Evolutionary conservation across 495 filamentous ascomycete genomes (phyloP).

Genomic region (Evernia prunastri): DNA sequence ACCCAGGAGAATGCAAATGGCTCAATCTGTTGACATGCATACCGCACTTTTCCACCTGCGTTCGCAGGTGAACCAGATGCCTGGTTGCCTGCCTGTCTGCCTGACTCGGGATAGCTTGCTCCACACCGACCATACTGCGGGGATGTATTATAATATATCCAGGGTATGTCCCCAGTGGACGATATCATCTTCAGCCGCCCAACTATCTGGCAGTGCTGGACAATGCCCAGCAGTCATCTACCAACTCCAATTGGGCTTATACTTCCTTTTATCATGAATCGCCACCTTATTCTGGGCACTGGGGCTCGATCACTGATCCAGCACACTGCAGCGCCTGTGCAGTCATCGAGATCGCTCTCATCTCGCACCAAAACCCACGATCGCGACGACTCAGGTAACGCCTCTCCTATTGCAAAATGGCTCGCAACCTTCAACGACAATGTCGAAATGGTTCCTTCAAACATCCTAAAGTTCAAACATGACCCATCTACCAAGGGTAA

Average conservation of each 20-base stretch:
- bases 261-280: background rate
- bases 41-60: background rate
- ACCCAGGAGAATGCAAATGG: background rate
- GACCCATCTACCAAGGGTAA: background rate
- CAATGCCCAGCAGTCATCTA: background rate
- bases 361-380: background rate
- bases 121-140: background rate
- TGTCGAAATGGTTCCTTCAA: background rate
- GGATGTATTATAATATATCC: background rate
- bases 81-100: background rate
- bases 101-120: background rate
- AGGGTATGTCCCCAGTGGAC: background rate
- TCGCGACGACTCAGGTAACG: background rate
- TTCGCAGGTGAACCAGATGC: background rate
- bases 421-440: background rate
- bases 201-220: background rate
- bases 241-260: background rate
- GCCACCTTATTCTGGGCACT: background rate
- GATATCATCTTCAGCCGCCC: background rate
- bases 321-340: background rate
- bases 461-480: background rate
- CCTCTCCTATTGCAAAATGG: background rate
- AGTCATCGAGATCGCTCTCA: constrained; percentile 1
- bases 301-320: background rate
- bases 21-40: background rate